Base-by-base conservation (phyloP, 2,329 filamentous ascomycete species). In the Sporothrix humicola region DNA sequence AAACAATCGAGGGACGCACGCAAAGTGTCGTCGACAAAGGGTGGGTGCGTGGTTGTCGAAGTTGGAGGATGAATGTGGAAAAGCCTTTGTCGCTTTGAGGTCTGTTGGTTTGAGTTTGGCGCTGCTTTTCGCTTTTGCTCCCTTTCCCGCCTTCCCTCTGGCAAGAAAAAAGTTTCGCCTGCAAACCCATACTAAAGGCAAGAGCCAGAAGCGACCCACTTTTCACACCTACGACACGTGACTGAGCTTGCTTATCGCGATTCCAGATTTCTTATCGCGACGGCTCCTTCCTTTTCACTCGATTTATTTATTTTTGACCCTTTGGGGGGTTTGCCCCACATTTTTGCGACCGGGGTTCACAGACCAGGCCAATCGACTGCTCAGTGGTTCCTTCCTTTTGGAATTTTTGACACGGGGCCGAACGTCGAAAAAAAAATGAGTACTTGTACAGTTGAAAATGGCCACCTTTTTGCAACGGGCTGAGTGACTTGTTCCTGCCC, bases 71-170 rank as follows among this genome's bases (percentile, higher is more conserved):
- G 65, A 23, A 37, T 31, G 44, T 17, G 46, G n/a, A 61, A 71
- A 61, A 46, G 69, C 65, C 59, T 72, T 69, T 48, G 69, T 63
- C 50, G 61, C 72, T 42, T 71, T 71, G 46, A 50, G 50, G 48
- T 44, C 59, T 48, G 48, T 50, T 44, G 58, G 58, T 58, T 48
- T 56, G 50, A 48, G 58, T 58, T 48, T 56, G 50, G 44, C 65
- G 26, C 46, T 54, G 26, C 46, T 54, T 44, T 65, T 23, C 23
- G 20, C 31, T 54, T 31, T 65, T 26, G 10, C n/a, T 26, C n/a
- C 48, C 42, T 68, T 61, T 71, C 17, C n/a, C 20, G 52, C 69
- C 46, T 50, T 72, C 71, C 20, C 46, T 37, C 31, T 61, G 17
- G 26, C 46, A 13, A 52, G 69, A 72, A 74, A 66, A 69, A 63